These are phyloP conservation scores for Pseudogymnoascus sp. DNA, from an alignment of 2,329 filamentous ascomycete species.

Conservation along the genomic window DNA sequence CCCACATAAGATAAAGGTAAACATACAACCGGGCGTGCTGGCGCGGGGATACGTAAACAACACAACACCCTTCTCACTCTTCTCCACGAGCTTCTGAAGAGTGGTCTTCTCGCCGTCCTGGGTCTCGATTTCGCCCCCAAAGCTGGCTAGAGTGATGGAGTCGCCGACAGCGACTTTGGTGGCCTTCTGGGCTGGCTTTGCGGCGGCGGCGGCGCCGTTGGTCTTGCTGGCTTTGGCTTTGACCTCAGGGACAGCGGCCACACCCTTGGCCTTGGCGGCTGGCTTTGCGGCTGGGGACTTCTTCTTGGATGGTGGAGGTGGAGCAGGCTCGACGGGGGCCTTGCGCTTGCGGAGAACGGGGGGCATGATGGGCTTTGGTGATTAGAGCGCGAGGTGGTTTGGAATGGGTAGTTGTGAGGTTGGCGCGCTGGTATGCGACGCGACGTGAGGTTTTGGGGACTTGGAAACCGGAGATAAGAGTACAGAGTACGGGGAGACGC, in stretches of 20 bases:
- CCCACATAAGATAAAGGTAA: constrained; percentile 11
- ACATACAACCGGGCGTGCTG: constrained; percentile 87
- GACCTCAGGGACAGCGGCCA: constrained; percentile 24
- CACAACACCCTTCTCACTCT: constrained; percentile 79
- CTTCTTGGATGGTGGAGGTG: constrained; percentile 42
- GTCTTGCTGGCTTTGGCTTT: constrained; percentile 11
- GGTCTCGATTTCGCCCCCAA: constrained; percentile 69
- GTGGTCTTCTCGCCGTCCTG: constrained; percentile 76
- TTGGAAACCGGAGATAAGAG: not conserved
- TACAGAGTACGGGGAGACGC: not conserved
- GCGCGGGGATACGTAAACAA: constrained; percentile 95
- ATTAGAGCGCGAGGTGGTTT: not conserved
- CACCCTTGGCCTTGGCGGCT: constrained; percentile 32
- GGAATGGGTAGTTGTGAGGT: not conserved
- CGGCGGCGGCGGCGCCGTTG: constrained; percentile 22
- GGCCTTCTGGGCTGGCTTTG: constrained; percentile 12
- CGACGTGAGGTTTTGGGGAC: not conserved
- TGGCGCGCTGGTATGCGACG: not conserved
- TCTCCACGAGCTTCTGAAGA: constrained; percentile 70
- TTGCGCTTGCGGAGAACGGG: constrained; percentile 55
- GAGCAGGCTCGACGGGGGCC: constrained; percentile 40
- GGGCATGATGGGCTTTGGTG: constrained; percentile 39
- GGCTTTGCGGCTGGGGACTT: constrained; percentile 34
- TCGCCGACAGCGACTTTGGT: constrained; percentile 43
- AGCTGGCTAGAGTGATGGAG: constrained; percentile 47